Percentiles rank a stretch among this genome's conserved stretches.
phyloP scores from a whole-genome alignment of 352 stramenopile species.

The Phytophthora colocasiae region DNA sequence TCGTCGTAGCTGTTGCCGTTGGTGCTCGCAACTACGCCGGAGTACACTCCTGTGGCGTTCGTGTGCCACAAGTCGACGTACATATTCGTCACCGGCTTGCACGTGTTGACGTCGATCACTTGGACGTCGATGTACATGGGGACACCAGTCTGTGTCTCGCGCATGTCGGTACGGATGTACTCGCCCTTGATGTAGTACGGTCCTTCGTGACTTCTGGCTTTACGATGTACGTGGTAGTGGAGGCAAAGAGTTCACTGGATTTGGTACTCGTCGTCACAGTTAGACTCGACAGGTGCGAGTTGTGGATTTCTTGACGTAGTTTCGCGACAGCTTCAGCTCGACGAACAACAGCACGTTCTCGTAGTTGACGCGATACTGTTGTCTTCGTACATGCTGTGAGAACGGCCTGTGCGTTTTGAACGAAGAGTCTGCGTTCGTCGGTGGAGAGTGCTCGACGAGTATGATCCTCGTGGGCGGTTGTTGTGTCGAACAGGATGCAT shows the following conservation, averaged over 20 bases:
- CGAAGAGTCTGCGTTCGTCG: slow-evolving; percentile 20
- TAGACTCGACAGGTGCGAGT: not conserved
- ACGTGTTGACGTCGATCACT: slow-evolving; percentile 34
- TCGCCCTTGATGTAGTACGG: slow-evolving; percentile 38
- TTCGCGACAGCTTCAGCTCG: slow-evolving; percentile 21
- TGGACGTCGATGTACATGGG: slow-evolving; percentile 34
- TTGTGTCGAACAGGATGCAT: not conserved
- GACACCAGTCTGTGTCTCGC: slow-evolving; percentile 25
- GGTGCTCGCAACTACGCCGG: slow-evolving; percentile 28
- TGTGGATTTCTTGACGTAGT: slow-evolving; percentile 11
- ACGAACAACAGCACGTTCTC: slow-evolving; percentile 20
- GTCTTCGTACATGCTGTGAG: slow-evolving; percentile 12
- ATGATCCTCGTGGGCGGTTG: slow-evolving; percentile 8
- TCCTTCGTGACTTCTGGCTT: slow-evolving; percentile 36
- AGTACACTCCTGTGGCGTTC: slow-evolving; percentile 37
- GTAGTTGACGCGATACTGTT: slow-evolving; percentile 12
- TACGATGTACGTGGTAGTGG: slow-evolving; percentile 9
- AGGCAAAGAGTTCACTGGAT: slow-evolving; percentile 20
- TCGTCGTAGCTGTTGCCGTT: slow-evolving; percentile 28
- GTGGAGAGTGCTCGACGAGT: slow-evolving; percentile 8
- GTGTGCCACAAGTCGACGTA: slow-evolving; percentile 40
- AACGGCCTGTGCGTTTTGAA: slow-evolving; percentile 3
- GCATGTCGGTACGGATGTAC: slow-evolving; percentile 32
- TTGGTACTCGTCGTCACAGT: slow-evolving; percentile 10
- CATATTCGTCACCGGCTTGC: slow-evolving; percentile 27